Percentiles rank a stretch among this genome's conserved stretches.
phyloP scores from a whole-genome alignment of 2,329 filamentous ascomycete species.

The Coniochaeta sp. region DNA sequence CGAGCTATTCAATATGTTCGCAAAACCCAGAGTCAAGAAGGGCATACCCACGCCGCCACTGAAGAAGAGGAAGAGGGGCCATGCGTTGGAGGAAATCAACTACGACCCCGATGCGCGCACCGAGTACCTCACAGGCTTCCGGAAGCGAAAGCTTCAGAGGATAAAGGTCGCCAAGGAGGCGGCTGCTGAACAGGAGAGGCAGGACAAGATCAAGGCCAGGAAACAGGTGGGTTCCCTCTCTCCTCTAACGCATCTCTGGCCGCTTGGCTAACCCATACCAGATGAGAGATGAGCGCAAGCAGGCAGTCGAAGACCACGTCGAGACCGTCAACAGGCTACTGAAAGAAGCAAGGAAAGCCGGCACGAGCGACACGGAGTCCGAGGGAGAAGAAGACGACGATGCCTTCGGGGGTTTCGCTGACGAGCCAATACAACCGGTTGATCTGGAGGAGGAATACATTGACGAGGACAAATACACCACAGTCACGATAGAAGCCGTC shows the following conservation, averaged over 20 bases:
- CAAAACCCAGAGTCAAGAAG: slow-evolving; percentile 53
- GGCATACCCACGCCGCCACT: slow-evolving; percentile 46
- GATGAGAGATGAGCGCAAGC: slow-evolving; percentile 77
- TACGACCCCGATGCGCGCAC: slow-evolving; percentile 76
- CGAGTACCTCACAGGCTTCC: slow-evolving; percentile 92
- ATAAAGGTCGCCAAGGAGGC: slow-evolving; percentile 79
- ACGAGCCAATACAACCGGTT: slow-evolving; percentile 43
- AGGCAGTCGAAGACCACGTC: slow-evolving; percentile 77
- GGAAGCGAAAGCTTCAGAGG: slow-evolving; percentile 86
- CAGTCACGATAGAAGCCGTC: slow-evolving; percentile 87
- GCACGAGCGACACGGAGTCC: slow-evolving; percentile 28
- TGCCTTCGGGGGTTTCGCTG: slow-evolving; percentile 44
- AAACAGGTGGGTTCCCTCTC: slow-evolving; percentile 48
- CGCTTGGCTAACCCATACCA: slow-evolving; percentile 28
- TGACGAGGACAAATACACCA: slow-evolving; percentile 93
- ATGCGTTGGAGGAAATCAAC: slow-evolving; percentile 67
- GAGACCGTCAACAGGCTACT: slow-evolving; percentile 67
- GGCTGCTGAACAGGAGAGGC: slow-evolving; percentile 66
- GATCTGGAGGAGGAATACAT: slow-evolving; percentile 90
- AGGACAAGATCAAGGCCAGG: slow-evolving; percentile 68
- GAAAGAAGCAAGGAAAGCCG: slow-evolving; percentile 49
- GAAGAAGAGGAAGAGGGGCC: slow-evolving; percentile 60
- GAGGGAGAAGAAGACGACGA: slow-evolving; percentile 51
- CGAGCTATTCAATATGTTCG: slow-evolving; percentile 24
- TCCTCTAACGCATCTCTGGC: slow-evolving; percentile 5